These are phyloP conservation scores for Russula dissimulans DNA, from an alignment of 768 basidiomycete genomes.

Conservation along the genomic window DNA sequence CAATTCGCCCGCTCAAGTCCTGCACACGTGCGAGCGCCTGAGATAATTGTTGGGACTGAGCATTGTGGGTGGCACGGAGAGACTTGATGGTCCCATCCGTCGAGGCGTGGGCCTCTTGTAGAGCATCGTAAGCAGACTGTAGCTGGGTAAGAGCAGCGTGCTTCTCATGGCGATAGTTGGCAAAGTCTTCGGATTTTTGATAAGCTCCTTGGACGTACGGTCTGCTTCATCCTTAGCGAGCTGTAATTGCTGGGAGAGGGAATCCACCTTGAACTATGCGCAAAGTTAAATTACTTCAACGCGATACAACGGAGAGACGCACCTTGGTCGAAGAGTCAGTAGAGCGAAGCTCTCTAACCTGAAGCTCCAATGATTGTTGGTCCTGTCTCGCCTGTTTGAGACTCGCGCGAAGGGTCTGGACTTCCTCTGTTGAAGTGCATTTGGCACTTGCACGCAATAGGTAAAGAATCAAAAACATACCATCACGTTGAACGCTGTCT, in stretches of 20 bases:
- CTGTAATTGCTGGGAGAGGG: conserved; percentile 71
- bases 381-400: conserved; percentile 73
- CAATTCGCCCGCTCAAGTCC: conserved; percentile 65
- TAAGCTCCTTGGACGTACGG: conserved; percentile 59
- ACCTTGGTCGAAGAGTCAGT: conserved; percentile 72
- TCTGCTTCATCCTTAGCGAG: conserved; percentile 70
- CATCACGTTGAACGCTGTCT: conserved; percentile 64
- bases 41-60: conserved; percentile 66
- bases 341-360: conserved; percentile 64
- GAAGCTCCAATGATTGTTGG: conserved; percentile 54
- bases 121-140: conserved; percentile 67
- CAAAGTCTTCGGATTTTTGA: conserved; percentile 72
- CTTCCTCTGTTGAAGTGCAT: conserved; percentile 44
- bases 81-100: conserved; percentile 61
- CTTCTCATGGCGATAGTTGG: conserved; percentile 73
- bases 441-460: neutral
- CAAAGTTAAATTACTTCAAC: conserved; percentile 7
- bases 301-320: conserved; percentile 11
- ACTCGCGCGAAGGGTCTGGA: conserved; percentile 54
- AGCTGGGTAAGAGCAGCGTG: conserved; percentile 68
- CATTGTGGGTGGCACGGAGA: conserved; percentile 59
- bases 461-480: conserved; percentile 32
- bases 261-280: conserved; percentile 75
- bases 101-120: conserved; percentile 57
- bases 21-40: conserved; percentile 70